These are phyloP conservation scores for Furcasterigmium furcatum DNA, from an alignment of 2,329 filamentous ascomycete genomes.

Conservation along the genomic window DNA sequence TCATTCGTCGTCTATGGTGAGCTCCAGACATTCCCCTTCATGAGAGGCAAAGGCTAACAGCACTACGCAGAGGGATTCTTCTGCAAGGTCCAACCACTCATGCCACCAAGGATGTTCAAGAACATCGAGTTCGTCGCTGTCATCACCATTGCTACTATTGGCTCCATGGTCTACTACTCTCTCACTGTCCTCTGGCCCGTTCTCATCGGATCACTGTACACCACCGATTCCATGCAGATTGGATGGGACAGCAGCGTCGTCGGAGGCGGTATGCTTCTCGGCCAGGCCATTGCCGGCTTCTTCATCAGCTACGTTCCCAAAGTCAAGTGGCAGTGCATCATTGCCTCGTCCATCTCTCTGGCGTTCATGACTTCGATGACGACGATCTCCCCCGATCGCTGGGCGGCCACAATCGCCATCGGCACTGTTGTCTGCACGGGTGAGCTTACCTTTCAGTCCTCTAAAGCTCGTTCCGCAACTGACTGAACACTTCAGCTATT, in stretches of 20 bases:
- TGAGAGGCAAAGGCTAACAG: slow-evolving; percentile 5
- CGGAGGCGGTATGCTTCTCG: slow-evolving; percentile 36
- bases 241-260: slow-evolving; percentile 38
- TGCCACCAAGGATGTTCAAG: slow-evolving; percentile 38
- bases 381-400: slow-evolving; percentile 20
- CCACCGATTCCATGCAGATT: slow-evolving; percentile 28
- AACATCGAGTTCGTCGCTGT: slow-evolving; percentile 35
- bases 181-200: slow-evolving; percentile 41
- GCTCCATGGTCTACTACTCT: slow-evolving; percentile 41
- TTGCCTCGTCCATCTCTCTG: slow-evolving; percentile 23
- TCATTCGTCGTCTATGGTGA: slow-evolving; percentile 32
- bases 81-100: slow-evolving; percentile 31
- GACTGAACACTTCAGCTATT: slow-evolving; percentile 16
- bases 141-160: slow-evolving; percentile 32
- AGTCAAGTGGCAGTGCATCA: slow-evolving; percentile 29
- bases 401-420: slow-evolving; percentile 25
- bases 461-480: not conserved
- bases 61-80: slow-evolving; percentile 27
- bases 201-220: slow-evolving; percentile 37
- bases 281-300: slow-evolving; percentile 31
- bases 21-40: not conserved
- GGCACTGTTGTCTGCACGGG: slow-evolving; percentile 23
- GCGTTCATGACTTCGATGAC: slow-evolving; percentile 28
- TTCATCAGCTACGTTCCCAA: slow-evolving; percentile 30
- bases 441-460: not conserved